A percentile compares a stretch with the other conserved stretches of the same genome.
These are phyloP conservation scores for Pontederia crassipes DNA, from an alignment of 176 grass and related monocot genomes.

Conservation along the genomic window DNA sequence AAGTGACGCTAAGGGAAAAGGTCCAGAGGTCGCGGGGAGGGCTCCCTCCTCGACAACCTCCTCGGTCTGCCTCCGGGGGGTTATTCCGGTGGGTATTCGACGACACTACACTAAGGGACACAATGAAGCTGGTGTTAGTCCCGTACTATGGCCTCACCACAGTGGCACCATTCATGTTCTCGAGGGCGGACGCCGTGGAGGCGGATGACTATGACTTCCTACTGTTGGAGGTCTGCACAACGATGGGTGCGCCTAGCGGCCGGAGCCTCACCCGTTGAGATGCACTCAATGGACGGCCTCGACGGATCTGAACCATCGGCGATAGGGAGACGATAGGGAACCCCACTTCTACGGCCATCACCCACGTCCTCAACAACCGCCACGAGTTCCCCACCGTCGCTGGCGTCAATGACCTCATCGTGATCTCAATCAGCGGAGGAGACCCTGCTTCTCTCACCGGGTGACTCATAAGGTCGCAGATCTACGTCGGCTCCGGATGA, in stretches of 20 bases:
- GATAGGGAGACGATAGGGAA: not conserved
- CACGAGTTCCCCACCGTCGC: not conserved
- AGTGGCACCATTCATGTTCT: slow-evolving; percentile 14
- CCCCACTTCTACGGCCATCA: not conserved
- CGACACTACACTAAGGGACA: not conserved
- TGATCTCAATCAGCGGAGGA: not conserved
- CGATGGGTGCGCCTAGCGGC: not conserved
- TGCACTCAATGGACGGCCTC: not conserved
- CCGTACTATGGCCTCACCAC: slow-evolving; percentile 13
- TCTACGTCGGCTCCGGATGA: too few relatives aligned
- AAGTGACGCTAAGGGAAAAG: too few relatives aligned
- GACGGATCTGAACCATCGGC: not conserved
- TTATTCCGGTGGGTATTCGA: not conserved
- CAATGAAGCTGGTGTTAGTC: slow-evolving; percentile 2
- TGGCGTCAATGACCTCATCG: not conserved
- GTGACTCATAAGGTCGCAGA: not conserved
- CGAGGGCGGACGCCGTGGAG: slow-evolving; percentile 18
- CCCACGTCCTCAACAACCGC: not conserved
- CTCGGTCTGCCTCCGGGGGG: not conserved
- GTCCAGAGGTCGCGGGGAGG: too few relatives aligned
- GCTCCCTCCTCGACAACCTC: not conserved
- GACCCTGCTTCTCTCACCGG: not conserved
- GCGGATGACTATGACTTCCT: slow-evolving; percentile 3
- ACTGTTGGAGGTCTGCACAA: not conserved
- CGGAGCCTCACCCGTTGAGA: not conserved